Base-by-base conservation (phyloP, 2,329 filamentous ascomycete genomes). In the Dendryphion nanum region DNA sequence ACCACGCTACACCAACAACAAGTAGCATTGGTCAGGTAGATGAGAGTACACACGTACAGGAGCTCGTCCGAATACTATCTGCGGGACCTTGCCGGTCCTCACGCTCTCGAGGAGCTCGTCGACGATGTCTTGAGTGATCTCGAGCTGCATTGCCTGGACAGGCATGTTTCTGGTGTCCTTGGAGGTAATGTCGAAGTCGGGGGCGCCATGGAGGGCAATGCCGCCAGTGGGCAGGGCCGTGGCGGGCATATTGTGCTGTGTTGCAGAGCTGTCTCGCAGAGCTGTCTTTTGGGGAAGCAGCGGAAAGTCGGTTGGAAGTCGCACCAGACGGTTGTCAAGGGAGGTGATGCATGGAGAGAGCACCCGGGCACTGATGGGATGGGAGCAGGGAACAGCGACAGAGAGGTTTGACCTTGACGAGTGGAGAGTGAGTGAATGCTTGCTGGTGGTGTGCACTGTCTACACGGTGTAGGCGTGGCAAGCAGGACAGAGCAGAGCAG, bases 61-160 rank as follows among this genome's bases (percentile, higher is more conserved):
- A 54, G 53, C 62, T 35, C 55, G 51, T 30, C 66, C 64, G 40
- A 69, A 68, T 39, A 64, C 33, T 7, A 69, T 55, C 52, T 67
- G 60, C 19, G 66, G 63, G 23, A 56, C 44, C 39, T 60, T 64
- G 37, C 63, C 65, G 44, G 48, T 60, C 46, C 54, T 51, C 30
- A 61, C 48, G 50, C 58, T 61, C 42, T 63, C 55, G 30, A 68
- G 55, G 39, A 69, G 61, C 50, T 65, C 64, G 50, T 69, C 59
- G 53, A 68, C 49, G 33, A 68, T 57, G 42, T 67, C 61, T 40
- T 66, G 58, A 48, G 56, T 59, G 44, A 69, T 65, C 33, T 68
- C 63, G 35, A 69, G 52, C 49, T 66, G 65, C 64, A 69, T 68
- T 55, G 60, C 63, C 47, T 67, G 63, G 39, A 62, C 44, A 23